Base-by-base conservation (phyloP, 2,329 filamentous ascomycete genomes). In the Orbilia blumenaviensis region DNA sequence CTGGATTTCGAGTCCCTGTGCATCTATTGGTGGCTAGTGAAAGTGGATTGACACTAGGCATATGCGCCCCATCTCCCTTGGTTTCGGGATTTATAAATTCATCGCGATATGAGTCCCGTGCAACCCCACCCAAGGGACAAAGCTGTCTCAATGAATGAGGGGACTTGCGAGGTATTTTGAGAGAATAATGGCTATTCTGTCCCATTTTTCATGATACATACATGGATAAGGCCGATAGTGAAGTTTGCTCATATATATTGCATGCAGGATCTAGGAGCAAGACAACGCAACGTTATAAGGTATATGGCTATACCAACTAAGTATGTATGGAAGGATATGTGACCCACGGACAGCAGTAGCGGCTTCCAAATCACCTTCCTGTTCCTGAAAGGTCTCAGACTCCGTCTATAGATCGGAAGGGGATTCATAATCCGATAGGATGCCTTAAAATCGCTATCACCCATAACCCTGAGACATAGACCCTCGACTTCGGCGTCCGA, bases 31-130 rank as follows among this genome's bases (percentile, higher is more conserved):
- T 62, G 56, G 46, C 36, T 63, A 32, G 29, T 54, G 36, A 71
- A 46, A 71, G 56, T 71, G 66, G 66, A 71, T 71, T 71, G 50
- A 25, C 66, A 46, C 44, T 36, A 63, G 58, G 36, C 66, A 56
- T 71, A 63, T 63, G 46, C 56, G 56, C 44, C 42, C 38, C 52
- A 32, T 38, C 52, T 56, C 52, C 52, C 52, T 56, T 27, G 52
- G 23, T 56, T 56, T 27, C 23, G 52, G 29, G 23, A 29, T 56
- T 56, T 18, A 8, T 38, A 8, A 23, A 36, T 16, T 36, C 12
- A 38, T 56, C 52, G 32, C 52, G 32, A 27, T 54, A 21, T 25
- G 16, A 25, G 38, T 23, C 25, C 18, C 12, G 52, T 38, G 38
- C 16, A 56, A 18, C 52, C 52, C 52, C 52, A 38, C 18, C 18